phyloP scores from a whole-genome alignment of 2,329 filamentous ascomycete species.

The Penicillium sp. region DNA sequence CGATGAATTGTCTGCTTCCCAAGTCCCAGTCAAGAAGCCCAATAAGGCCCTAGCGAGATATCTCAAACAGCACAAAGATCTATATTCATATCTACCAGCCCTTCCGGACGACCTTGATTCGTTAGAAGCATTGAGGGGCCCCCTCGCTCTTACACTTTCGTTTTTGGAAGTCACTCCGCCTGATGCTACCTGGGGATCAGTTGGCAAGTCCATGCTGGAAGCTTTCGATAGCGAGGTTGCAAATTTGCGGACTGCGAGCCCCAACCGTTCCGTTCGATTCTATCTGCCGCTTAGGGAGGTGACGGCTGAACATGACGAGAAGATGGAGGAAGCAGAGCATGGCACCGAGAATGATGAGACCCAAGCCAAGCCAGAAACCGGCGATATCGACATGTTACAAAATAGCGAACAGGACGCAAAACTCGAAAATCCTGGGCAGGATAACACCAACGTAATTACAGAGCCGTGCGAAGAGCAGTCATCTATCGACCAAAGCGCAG shows the following conservation, averaged over 20 bases:
- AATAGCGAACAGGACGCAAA: conserved; percentile 16
- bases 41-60: conserved; percentile 57
- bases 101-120: conserved; percentile 35
- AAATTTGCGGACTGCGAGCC: conserved; percentile 28
- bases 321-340: conserved; percentile 21
- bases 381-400: conserved; percentile 24
- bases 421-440: conserved; percentile 7
- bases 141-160: conserved; percentile 43
- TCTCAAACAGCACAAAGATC: conserved; percentile 59
- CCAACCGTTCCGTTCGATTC: conserved; percentile 48
- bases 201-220: conserved; percentile 55
- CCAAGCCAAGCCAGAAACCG: conserved; percentile 10
- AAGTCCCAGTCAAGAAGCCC: conserved; percentile 54
- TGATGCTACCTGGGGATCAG: conserved; percentile 50
- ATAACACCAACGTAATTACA: conserved; percentile 15
- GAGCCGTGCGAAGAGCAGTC: conserved; percentile 38
- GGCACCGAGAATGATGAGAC: conserved; percentile 12
- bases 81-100: conserved; percentile 54
- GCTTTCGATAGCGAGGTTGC: conserved; percentile 47
- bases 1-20: conserved; percentile 60
- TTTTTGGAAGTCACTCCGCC: conserved; percentile 43
- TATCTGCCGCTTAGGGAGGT: conserved; percentile 41
- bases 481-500: conserved; percentile 40
- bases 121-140: conserved; percentile 33
- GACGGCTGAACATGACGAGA: conserved; percentile 18